phyloP scores from a whole-genome alignment of 306 rosid genomes.

The Cucumis hystrix region DNA sequence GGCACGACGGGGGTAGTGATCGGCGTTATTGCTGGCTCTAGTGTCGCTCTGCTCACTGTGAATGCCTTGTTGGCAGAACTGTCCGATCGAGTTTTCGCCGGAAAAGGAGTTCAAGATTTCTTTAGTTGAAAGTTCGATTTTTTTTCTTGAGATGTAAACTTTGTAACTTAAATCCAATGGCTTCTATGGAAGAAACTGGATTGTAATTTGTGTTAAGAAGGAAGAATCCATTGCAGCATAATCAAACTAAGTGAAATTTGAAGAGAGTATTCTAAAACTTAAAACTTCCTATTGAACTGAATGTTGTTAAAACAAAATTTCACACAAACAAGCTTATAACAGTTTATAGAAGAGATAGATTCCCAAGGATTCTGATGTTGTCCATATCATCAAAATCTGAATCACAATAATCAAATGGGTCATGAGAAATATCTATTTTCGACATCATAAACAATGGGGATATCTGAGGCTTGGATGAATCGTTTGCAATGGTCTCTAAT shows the following conservation, averaged over 20 bases:
- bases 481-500: constrained; percentile 10
- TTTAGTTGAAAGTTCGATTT: constrained; percentile 26
- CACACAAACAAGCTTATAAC: background rate
- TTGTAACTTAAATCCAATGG: background rate
- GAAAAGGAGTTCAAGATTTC: constrained; percentile 77
- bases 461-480: constrained; percentile 23
- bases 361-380: constrained; percentile 55
- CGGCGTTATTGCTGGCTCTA: constrained; percentile 68
- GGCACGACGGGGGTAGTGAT: constrained; percentile 82
- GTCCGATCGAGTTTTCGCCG: constrained; percentile 57
- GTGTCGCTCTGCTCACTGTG: constrained; percentile 75
- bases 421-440: constrained; percentile 16
- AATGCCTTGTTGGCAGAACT: constrained; percentile 73
- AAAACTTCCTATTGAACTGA: constrained; percentile 1
- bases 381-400: constrained; percentile 64
- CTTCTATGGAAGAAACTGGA: background rate
- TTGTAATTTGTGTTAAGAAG: background rate
- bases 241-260: background rate
- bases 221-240: background rate
- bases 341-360: constrained; percentile 60
- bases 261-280: background rate
- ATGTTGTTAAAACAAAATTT: constrained; percentile 4
- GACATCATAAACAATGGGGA: constrained; percentile 41
- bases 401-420: constrained; percentile 22
- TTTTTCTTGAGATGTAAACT: background rate